Evolutionary conservation across 2,329 filamentous ascomycete genomes (phyloP), one percentile per base, ranked within the genome.

Genomic region (Chaetomiaceae sp.): DNA sequence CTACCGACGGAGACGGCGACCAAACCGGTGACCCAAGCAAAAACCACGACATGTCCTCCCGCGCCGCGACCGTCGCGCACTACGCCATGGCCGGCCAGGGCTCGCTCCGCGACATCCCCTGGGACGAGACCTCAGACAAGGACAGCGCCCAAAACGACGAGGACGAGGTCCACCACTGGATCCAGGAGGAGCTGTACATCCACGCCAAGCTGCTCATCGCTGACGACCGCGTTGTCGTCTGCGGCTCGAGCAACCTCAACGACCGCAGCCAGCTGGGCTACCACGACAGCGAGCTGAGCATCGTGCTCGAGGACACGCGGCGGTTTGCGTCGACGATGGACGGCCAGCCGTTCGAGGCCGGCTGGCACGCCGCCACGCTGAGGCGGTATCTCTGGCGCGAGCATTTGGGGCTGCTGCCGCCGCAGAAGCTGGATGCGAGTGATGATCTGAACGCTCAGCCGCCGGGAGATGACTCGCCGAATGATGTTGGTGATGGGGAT

Each of bases 111-210:
- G 83, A 88, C 9, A 88, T 95, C 66, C 62, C 71, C 1, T 96
- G 89, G 87, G 85, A 91, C 14, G 86, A 87, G 14, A n/a, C n/a
- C n/a, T n/a, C n/a, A n/a, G n/a, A n/a, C n/a, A n/a, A n/a, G n/a
- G n/a, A n/a, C n/a, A n/a, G n/a, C n/a, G n/a, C n/a, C n/a, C n/a
- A n/a, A n/a, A 73, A 86, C 3, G 72, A 82, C 0, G 80, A 92
- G 59, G 79, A 81, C 1, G 93, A 97, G 67, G 86, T 90, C 51
- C 79, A 86, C 48, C 89, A 95, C 65, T 95, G 93, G 74, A 85
- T 97, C 53, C 92, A 96, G 65, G 93, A 99, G 66, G 92, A 99
- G 68, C 79, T 97, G 2, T 99, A 99, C 66, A 85, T 97, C 42
- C 93, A 99, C 67, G 87, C 83, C 23, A 99, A 97, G 71, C 77